These are phyloP conservation scores for Neoarthrinium moseri DNA, from an alignment of 2,329 filamentous ascomycete species.

Conservation along the genomic window DNA sequence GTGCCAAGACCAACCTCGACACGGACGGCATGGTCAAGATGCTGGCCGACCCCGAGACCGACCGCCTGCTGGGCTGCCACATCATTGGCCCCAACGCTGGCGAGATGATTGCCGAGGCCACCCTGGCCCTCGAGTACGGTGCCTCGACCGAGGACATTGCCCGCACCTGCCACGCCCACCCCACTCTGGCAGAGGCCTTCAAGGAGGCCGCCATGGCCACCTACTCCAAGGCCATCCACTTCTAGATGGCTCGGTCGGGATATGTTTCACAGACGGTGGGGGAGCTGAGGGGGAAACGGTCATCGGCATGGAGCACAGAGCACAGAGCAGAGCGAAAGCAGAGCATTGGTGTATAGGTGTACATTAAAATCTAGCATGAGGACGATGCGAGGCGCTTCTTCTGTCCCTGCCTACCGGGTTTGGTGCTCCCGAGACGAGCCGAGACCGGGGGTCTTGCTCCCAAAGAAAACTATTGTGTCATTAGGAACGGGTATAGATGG, in stretches of 20 bases:
- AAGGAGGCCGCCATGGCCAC: conserved; percentile 99
- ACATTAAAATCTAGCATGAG: conserved; percentile 29
- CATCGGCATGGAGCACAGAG: no score
- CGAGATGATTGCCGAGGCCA: conserved; percentile 99
- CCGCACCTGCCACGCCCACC: conserved; percentile 94
- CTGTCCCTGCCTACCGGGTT: no score
- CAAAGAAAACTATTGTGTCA: no score
- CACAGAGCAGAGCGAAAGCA: conserved; percentile 13
- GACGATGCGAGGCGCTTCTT: conserved; percentile 12
- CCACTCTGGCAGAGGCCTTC: conserved; percentile 94
- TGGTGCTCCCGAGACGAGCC: background rate
- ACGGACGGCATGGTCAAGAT: conserved; percentile 97
- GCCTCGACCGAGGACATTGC: conserved; percentile 93
- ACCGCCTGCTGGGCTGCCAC: conserved; percentile 91
- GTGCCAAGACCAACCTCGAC: conserved; percentile 98
- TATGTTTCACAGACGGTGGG: conserved; percentile 7
- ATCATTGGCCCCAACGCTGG: conserved; percentile 95
- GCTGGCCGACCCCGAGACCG: conserved; percentile 92
- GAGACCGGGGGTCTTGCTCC: conserved; percentile 1
- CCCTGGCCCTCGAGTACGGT: conserved; percentile 92
- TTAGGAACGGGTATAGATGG: conserved; percentile 10
- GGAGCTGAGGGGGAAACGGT: conserved; percentile 9
- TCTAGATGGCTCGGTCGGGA: conserved; percentile 48
- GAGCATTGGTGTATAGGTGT: conserved; percentile 32
- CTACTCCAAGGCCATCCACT: conserved; percentile 93